Conservation (phyloP, 352 stramenopile genomes). For the Phytophthora litchii region DNA sequence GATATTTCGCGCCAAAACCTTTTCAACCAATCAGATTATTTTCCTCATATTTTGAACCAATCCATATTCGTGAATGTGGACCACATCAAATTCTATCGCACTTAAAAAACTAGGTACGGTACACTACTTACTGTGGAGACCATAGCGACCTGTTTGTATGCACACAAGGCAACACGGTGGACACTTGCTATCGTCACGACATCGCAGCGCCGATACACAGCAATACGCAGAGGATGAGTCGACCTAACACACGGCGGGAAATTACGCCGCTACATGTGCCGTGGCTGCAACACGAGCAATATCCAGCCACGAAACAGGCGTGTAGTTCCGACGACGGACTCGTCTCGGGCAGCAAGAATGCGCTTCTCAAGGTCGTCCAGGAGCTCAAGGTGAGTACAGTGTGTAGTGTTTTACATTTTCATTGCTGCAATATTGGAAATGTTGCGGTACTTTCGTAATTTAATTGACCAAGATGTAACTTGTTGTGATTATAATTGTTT, state of each 20-base stretch:
- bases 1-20: slow-evolving; percentile 8
- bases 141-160: slow-evolving; percentile 18
- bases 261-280: slow-evolving; percentile 53
- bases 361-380: slow-evolving; percentile 58
- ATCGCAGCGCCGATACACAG: background rate
- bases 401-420: background rate
- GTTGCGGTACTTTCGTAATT: background rate
- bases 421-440: slow-evolving; percentile 1
- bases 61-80: background rate
- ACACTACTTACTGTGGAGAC: background rate
- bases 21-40: background rate
- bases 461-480: slow-evolving; percentile 6
- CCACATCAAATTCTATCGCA: slow-evolving; percentile 12
- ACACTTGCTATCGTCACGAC: slow-evolving; percentile 15
- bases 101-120: slow-evolving; percentile 10
- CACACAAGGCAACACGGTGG: slow-evolving; percentile 23
- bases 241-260: slow-evolving; percentile 22
- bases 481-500: slow-evolving; percentile 3
- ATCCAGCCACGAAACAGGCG: slow-evolving; percentile 56
- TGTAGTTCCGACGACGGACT: slow-evolving; percentile 56
- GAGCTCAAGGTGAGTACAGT: slow-evolving; percentile 60
- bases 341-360: slow-evolving; percentile 51
- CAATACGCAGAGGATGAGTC: slow-evolving; percentile 13
- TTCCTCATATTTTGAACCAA: background rate
- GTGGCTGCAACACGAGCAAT: slow-evolving; percentile 76